phyloP scores from a whole-genome alignment of 306 rosid genomes.

The Ceratonia siliqua region DNA sequence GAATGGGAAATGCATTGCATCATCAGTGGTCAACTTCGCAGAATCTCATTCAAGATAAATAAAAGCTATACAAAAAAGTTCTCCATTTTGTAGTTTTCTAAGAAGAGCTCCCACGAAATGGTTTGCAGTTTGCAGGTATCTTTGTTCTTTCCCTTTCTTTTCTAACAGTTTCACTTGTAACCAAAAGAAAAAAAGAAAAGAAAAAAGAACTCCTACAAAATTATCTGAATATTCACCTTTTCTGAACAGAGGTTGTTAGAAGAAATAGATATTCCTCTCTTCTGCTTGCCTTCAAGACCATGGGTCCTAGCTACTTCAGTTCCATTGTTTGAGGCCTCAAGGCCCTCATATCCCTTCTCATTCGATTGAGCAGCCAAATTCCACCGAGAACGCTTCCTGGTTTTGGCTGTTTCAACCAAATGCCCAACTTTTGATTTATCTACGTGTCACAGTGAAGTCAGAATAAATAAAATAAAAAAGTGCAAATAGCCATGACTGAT shows the following conservation, averaged over 20 bases:
- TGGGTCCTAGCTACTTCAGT: constrained; percentile 42
- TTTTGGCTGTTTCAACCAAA: constrained; percentile 52
- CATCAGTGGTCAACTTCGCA: constrained; percentile 4
- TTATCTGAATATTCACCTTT: constrained; percentile 50
- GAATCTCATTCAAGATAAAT: background rate
- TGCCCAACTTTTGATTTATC: constrained; percentile 48
- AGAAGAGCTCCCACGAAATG: background rate
- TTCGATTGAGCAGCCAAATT: constrained; percentile 55
- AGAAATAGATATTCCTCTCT: constrained; percentile 51
- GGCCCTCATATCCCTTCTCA: constrained; percentile 40
- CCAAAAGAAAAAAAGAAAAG: too few relatives aligned
- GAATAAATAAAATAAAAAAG: constrained; percentile 28
- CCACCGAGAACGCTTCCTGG: constrained; percentile 79
- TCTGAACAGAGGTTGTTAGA: constrained; percentile 42
- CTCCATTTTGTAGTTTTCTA: background rate
- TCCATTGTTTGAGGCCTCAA: constrained; percentile 37
- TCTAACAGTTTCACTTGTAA: too few relatives aligned
- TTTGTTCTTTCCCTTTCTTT: too few relatives aligned
- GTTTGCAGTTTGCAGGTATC: too few relatives aligned
- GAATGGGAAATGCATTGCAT: constrained; percentile 24
- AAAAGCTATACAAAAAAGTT: background rate
- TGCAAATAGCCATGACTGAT: background rate
- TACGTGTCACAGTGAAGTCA: constrained; percentile 28
- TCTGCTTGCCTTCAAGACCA: constrained; percentile 57
- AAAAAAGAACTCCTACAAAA: constrained; percentile 14